Conservation (phyloP, 2,329 filamentous ascomycete genomes). For the Curvularia verruculosa region DNA sequence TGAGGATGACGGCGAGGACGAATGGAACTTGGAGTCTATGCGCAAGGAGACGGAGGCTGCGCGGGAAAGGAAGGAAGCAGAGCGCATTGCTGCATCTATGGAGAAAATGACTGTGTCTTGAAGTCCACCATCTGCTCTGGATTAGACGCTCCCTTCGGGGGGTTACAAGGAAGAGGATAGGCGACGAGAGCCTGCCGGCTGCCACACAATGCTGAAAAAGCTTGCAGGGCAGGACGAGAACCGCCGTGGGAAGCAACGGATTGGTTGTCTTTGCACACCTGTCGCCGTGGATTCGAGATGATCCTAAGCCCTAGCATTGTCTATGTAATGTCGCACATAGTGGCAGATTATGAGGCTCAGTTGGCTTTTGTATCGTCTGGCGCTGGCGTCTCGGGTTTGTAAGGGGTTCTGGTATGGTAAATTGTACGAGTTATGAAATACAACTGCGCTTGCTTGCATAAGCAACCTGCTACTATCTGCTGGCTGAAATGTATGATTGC, state of each 20-base stretch:
- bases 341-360: constrained; percentile 2
- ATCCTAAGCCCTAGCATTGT: neutral
- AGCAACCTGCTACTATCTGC: constrained; percentile 1
- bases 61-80: constrained; percentile 77
- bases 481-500: neutral
- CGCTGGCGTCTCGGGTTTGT: constrained; percentile 16
- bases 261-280: constrained; percentile 1
- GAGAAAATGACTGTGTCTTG: constrained; percentile 31
- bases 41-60: constrained; percentile 83
- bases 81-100: constrained; percentile 56
- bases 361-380: constrained; percentile 10
- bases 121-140: constrained; percentile 3
- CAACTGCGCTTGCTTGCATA: constrained; percentile 1
- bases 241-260: neutral
- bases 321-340: neutral
- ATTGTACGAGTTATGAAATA: constrained; percentile 10
- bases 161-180: constrained; percentile 1
- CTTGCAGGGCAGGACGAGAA: constrained; percentile 31
- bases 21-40: constrained; percentile 83
- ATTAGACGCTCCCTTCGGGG: neutral
- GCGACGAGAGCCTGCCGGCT: constrained; percentile 14
- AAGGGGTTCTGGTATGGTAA: constrained; percentile 2
- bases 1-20: constrained; percentile 65
- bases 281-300: neutral
- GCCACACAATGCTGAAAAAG: constrained; percentile 45